These are phyloP conservation scores for Beauveria bassiana DNA, from an alignment of 2,329 filamentous ascomycete genomes.

Conservation along the genomic window DNA sequence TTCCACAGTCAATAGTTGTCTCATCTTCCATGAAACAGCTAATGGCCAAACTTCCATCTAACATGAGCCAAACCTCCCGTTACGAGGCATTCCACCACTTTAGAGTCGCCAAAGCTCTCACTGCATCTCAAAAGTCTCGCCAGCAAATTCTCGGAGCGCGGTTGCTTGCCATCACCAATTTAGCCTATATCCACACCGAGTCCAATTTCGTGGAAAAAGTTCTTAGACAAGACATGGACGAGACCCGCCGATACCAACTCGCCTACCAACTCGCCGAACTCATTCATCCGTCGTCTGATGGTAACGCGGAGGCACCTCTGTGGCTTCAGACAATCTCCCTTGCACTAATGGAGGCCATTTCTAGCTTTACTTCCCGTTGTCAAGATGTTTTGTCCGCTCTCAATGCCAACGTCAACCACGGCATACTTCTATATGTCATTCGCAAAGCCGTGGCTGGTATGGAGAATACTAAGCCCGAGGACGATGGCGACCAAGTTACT, in stretches of 20 bases:
- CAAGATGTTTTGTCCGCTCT: constrained; percentile 83
- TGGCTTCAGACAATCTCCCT: constrained; percentile 78
- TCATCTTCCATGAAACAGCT: constrained; percentile 49
- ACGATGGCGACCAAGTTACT: constrained; percentile 53
- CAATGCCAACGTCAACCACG: constrained; percentile 93
- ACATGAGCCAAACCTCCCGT: constrained; percentile 63
- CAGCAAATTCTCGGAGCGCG: constrained; percentile 74
- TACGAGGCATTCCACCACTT: constrained; percentile 84
- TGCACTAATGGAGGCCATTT: constrained; percentile 75
- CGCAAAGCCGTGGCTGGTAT: constrained; percentile 85
- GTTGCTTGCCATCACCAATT: constrained; percentile 78
- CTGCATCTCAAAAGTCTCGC: constrained; percentile 55
- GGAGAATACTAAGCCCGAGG: constrained; percentile 44
- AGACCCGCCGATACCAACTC: constrained; percentile 80
- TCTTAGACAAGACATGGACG: constrained; percentile 79
- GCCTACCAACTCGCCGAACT: constrained; percentile 89
- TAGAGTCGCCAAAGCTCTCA: constrained; percentile 74
- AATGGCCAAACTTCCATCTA: constrained; percentile 46
- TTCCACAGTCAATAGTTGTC: constrained; percentile 49
- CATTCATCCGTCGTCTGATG: constrained; percentile 72
- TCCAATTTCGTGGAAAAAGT: constrained; percentile 77
- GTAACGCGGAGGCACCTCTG: constrained; percentile 58
- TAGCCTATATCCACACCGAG: constrained; percentile 84
- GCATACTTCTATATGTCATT: constrained; percentile 85
- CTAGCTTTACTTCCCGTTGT: constrained; percentile 67